Evolutionary conservation across 257 asterid species (phyloP), one percentile per base, ranked within the genome.

Genomic region (Euphrasia confusa): DNA sequence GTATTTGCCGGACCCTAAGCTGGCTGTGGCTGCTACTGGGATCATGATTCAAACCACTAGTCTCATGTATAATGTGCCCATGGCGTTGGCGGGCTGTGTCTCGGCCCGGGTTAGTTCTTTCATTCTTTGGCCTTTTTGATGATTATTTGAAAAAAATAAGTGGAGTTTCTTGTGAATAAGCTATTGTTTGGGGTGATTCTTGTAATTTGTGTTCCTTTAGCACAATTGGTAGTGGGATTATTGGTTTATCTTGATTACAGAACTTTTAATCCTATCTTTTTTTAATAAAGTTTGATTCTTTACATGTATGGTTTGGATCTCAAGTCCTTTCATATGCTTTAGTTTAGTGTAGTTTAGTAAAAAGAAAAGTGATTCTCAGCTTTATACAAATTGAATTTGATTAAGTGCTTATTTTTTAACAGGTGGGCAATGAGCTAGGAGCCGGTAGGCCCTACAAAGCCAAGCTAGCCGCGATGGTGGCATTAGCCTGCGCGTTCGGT

Each of bases 381-480:
- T 44, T 44, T 44, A 44, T n/a, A 45, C 17, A 45, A n/a, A 45
- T 45, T 6, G 15, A 45, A 13, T n/a, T 45, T 45, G 52, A 45
- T 45, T 3, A 3, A 45, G 21, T 45, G 52, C 42, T 37, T 37
- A 8, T 8, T 37, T 37, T 37, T 8, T 37, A 70, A 64, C 76
- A 90, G 97, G 97, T 90, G 8, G 97, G 97, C 28, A 90, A 90
- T 70, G 96, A 90, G 74, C 70, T 90, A 30, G 97, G 97, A 52
- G 85, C 88, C 4, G 95, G 95, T 48, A 83, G 69, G 67, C 97
- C 97, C 7, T 80, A 85, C 84, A 90, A 85, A 67, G 97, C 97
- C 27, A 90, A 82, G 80, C 52, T 90, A 52, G 97, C 97, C 53
- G 95, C 96, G 54, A 74, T 70, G 58, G 95, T 85, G 63, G 93